Evolutionary conservation across 2,329 filamentous ascomycete genomes (phyloP).

Genomic region (Curvularia eragrostidis): DNA sequence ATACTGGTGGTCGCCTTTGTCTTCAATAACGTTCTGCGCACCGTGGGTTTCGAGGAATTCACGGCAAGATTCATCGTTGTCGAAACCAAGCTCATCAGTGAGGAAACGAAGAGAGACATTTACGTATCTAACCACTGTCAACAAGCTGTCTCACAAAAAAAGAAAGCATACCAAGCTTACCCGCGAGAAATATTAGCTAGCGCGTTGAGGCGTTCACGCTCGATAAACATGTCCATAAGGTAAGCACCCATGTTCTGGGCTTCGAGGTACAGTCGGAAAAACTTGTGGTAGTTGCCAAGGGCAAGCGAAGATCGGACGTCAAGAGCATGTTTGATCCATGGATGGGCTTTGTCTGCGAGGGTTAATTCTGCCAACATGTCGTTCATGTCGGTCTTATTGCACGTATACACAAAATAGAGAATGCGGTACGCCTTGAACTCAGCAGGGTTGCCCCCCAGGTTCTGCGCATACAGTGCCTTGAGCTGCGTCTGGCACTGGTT

Average conservation of each 20-base stretch:
- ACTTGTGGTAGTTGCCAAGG: conserved; percentile 94
- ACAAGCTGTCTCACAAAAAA: conserved; percentile 29
- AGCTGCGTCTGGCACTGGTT: conserved; percentile 99
- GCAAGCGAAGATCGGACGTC: conserved; percentile 90
- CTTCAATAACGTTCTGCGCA: conserved; percentile 77
- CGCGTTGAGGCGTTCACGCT: conserved; percentile 87
- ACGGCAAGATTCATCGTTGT: conserved; percentile 86
- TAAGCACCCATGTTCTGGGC: conserved; percentile 97
- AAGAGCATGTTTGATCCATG: conserved; percentile 82
- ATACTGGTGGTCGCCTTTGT: conserved; percentile 64
- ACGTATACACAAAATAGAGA: conserved; percentile 98
- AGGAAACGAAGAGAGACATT: conserved; percentile 88
- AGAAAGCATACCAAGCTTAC: conserved; percentile 66
- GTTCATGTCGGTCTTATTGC: conserved; percentile 97
- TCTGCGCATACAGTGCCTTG: conserved; percentile 85
- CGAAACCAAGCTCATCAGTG: conserved; percentile 94
- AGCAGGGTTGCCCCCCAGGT: conserved; percentile 84
- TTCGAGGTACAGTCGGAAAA: conserved; percentile 94
- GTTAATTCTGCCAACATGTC: conserved; percentile 99
- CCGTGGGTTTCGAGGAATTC: conserved; percentile 87
- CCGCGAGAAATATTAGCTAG: conserved; percentile 92
- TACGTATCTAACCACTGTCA: conserved; percentile 78
- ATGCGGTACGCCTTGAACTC: conserved; percentile 99
- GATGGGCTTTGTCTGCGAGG: conserved; percentile 90
- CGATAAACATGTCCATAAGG: conserved; percentile 99